Percentiles rank a stretch among this genome's conserved stretches.
Conservation (phyloP, 345 rosid species). For the Garcia nutans region DNA sequence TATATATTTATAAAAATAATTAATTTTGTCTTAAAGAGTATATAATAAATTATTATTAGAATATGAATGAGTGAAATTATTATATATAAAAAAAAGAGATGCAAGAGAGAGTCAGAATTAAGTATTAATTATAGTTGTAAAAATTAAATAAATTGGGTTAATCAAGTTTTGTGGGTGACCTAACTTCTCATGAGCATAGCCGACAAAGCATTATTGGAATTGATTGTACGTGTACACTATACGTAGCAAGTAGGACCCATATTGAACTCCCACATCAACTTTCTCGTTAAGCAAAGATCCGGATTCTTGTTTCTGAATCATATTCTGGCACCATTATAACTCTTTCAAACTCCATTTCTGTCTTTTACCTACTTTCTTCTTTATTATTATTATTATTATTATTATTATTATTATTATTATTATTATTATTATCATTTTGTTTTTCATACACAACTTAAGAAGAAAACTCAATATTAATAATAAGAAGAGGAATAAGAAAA, state of each 20-base stretch:
- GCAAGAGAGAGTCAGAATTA: no score
- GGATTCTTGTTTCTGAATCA: conserved; percentile 68
- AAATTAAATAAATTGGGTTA: conserved; percentile 15
- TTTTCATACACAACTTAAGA: conserved; percentile 10
- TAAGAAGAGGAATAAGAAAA: conserved; percentile 10
- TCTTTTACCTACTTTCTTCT: conserved; percentile 40
- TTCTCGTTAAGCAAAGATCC: conserved; percentile 70
- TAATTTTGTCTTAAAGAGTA: no score
- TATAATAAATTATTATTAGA: no score
- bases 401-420: conserved; percentile 4
- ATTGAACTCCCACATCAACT: conserved; percentile 47
- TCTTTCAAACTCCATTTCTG: conserved; percentile 42
- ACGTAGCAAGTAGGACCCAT: conserved; percentile 40
- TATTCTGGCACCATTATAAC: conserved; percentile 56
- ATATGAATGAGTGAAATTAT: no score
- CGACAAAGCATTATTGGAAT: conserved; percentile 80
- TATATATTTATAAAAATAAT: no score
- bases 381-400: background rate
- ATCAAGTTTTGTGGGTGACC: conserved; percentile 57
- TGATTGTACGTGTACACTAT: conserved; percentile 33
- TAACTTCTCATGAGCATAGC: conserved; percentile 50
- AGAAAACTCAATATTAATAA: background rate
- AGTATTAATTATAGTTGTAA: background rate
- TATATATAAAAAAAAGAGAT: no score
- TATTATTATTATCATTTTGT: background rate